Evolutionary conservation across 2,329 filamentous ascomycete genomes (phyloP).

Genomic region (Colletotrichum tofieldiae): DNA sequence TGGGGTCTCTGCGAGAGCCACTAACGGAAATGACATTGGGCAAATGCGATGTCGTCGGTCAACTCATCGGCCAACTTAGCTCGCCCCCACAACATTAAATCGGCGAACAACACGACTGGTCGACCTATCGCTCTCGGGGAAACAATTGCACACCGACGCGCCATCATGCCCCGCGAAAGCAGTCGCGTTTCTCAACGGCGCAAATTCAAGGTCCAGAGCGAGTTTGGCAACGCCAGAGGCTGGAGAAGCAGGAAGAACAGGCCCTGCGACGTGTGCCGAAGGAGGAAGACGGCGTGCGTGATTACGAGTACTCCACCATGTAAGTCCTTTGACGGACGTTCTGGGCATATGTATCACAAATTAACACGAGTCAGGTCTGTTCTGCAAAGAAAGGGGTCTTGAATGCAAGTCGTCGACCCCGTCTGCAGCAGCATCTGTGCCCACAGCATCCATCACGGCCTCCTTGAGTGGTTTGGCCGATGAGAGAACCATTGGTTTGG

Average conservation of each 20-base stretch:
- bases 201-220: slow-evolving; percentile 60
- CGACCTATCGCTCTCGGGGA: background rate
- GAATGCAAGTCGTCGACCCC: slow-evolving; percentile 51
- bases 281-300: slow-evolving; percentile 63
- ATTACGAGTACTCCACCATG: slow-evolving; percentile 62
- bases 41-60: background rate
- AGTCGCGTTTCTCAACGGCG: slow-evolving; percentile 45
- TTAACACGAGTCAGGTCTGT: slow-evolving; percentile 47
- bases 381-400: slow-evolving; percentile 54
- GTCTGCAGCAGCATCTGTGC: background rate
- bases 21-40: slow-evolving; percentile 13
- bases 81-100: background rate
- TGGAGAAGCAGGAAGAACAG: slow-evolving; percentile 62
- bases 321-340: slow-evolving; percentile 48
- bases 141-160: background rate
- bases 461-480: background rate
- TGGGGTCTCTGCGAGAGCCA: background rate
- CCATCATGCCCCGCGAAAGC: slow-evolving; percentile 1
- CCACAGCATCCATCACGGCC: background rate
- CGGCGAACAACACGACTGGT: background rate
- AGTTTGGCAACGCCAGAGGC: slow-evolving; percentile 57
- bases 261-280: slow-evolving; percentile 62
- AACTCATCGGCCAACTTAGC: slow-evolving; percentile 3
- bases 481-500: background rate
- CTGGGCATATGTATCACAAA: background rate